phyloP scores from a whole-genome alignment of 768 basidiomycete genomes.

The Trametes cubensis region DNA sequence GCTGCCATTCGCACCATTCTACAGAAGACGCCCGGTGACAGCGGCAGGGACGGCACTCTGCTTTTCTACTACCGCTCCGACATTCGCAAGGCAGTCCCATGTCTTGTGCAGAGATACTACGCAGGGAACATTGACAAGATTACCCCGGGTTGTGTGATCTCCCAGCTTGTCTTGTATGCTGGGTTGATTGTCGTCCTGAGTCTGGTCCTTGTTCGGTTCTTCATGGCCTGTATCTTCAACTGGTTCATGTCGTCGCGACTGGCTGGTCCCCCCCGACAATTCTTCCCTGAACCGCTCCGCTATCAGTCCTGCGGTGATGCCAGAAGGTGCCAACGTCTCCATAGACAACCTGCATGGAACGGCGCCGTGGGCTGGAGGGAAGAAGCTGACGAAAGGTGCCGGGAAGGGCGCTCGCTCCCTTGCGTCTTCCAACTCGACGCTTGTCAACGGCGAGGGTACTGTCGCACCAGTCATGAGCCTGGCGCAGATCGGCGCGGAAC shows the following conservation, averaged over 20 bases:
- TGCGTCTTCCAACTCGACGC: slow-evolving; percentile 58
- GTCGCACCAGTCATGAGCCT: slow-evolving; percentile 75
- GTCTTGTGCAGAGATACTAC: slow-evolving; percentile 82
- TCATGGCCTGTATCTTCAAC: slow-evolving; percentile 95
- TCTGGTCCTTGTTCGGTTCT: slow-evolving; percentile 88
- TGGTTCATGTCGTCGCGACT: slow-evolving; percentile 91
- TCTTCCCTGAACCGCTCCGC: slow-evolving; percentile 77
- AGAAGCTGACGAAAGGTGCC: slow-evolving; percentile 48
- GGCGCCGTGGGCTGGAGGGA: slow-evolving; percentile 86
- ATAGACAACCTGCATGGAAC: slow-evolving; percentile 89
- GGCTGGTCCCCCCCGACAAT: slow-evolving; percentile 72
- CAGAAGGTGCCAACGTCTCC: slow-evolving; percentile 94
- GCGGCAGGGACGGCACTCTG: slow-evolving; percentile 89
- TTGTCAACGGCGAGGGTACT: slow-evolving; percentile 43
- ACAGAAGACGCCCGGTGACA: slow-evolving; percentile 44
- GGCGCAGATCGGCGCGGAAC: slow-evolving; percentile 89
- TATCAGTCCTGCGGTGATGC: slow-evolving; percentile 94
- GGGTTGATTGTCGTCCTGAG: slow-evolving; percentile 90
- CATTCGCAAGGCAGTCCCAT: slow-evolving; percentile 71
- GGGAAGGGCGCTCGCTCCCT: slow-evolving; percentile 53
- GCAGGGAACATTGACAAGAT: slow-evolving; percentile 97
- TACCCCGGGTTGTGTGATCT: slow-evolving; percentile 93
- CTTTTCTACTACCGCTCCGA: slow-evolving; percentile 75
- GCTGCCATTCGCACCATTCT: slow-evolving; percentile 78
- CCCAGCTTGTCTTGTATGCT: slow-evolving; percentile 84